Evolutionary conservation across 2,329 filamentous ascomycete genomes (phyloP).

Genomic region (Fusarium falciforme): DNA sequence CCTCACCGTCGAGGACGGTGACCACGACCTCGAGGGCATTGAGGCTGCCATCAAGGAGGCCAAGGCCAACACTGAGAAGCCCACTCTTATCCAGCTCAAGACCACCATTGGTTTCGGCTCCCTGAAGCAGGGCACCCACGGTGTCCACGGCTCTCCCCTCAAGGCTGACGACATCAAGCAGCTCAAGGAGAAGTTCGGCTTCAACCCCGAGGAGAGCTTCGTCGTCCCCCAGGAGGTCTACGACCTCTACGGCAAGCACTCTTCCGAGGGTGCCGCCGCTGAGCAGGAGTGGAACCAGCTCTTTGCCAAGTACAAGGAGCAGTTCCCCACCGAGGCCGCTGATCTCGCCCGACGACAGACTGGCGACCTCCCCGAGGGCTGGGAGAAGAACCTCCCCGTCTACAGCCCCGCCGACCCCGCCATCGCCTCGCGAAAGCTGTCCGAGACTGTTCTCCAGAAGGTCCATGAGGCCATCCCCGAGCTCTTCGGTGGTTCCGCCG

Average conservation of each 20-base stretch:
- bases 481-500: slow-evolving; percentile 94
- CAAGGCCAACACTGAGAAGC: slow-evolving; percentile 93
- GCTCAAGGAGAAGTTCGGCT: slow-evolving; percentile 95
- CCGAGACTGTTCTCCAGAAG: slow-evolving; percentile 91
- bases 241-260: slow-evolving; percentile 87
- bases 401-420: slow-evolving; percentile 90
- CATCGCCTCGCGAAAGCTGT: slow-evolving; percentile 94
- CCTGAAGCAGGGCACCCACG: slow-evolving; percentile 89
- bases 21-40: slow-evolving; percentile 87
- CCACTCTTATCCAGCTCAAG: slow-evolving; percentile 93
- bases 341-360: slow-evolving; percentile 85
- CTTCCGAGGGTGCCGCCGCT: slow-evolving; percentile 84
- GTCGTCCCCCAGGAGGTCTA: slow-evolving; percentile 95
- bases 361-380: slow-evolving; percentile 90
- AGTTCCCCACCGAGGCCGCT: slow-evolving; percentile 81
- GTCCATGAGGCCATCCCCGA: slow-evolving; percentile 87
- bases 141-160: slow-evolving; percentile 95
- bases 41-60: slow-evolving; percentile 88
- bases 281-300: slow-evolving; percentile 97
- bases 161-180: slow-evolving; percentile 95
- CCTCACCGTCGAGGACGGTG: slow-evolving; percentile 84
- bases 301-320: slow-evolving; percentile 84
- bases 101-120: slow-evolving; percentile 99
- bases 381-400: slow-evolving; percentile 92
- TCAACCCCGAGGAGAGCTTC: slow-evolving; percentile 94